Evolutionary conservation across 1,284 basidiomycete species (phyloP).

Genomic region (Clitocybe nebularis): DNA sequence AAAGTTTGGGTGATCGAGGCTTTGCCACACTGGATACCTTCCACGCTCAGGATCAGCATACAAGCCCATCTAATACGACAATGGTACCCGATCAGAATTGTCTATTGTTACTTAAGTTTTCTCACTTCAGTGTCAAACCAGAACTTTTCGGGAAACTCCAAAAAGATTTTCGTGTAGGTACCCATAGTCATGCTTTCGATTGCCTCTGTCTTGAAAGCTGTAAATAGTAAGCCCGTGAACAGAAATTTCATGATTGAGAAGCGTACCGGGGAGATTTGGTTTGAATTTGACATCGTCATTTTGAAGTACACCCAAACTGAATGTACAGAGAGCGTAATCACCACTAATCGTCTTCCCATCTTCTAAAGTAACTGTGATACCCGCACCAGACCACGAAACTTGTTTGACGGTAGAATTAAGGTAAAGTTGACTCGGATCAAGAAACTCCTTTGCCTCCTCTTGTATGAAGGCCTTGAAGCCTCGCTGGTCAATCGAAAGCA

Average conservation of each 20-base stretch:
- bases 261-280: slow-evolving; percentile 46
- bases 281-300: slow-evolving; percentile 53
- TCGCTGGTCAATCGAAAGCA: slow-evolving; percentile 55
- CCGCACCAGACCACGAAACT: slow-evolving; percentile 42
- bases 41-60: slow-evolving; percentile 65
- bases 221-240: background rate
- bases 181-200: slow-evolving; percentile 66
- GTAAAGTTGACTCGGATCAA: slow-evolving; percentile 40
- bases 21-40: slow-evolving; percentile 68
- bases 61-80: slow-evolving; percentile 52
- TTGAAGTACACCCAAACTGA: slow-evolving; percentile 62
- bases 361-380: slow-evolving; percentile 43
- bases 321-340: slow-evolving; percentile 59
- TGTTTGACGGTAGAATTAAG: slow-evolving; percentile 50
- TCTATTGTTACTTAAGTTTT: background rate
- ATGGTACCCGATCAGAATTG: background rate
- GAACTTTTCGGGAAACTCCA: slow-evolving; percentile 62
- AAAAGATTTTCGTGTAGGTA: slow-evolving; percentile 70
- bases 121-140: slow-evolving; percentile 67
- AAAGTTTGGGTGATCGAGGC: too few species aligned
- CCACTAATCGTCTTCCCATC: slow-evolving; percentile 42
- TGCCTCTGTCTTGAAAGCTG: slow-evolving; percentile 60
- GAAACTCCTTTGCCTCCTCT: slow-evolving; percentile 50
- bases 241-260: background rate
- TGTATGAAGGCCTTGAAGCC: slow-evolving; percentile 58